phyloP scores from a whole-genome alignment of 73 alveolate species.

The Paramecium pentaurelia region DNA sequence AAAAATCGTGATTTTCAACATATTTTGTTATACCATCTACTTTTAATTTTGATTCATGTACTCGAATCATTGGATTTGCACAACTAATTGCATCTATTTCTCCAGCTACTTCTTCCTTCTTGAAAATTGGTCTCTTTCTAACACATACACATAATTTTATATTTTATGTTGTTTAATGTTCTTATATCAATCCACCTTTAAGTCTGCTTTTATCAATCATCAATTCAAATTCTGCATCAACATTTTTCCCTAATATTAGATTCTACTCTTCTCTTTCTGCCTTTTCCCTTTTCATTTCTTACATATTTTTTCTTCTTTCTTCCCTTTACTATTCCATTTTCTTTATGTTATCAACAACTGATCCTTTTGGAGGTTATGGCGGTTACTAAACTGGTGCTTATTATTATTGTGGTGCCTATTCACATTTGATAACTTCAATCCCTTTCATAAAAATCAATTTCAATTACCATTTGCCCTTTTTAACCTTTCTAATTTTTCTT shows the following conservation, averaged over 20 bases:
- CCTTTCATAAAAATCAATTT: not conserved
- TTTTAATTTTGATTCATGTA: conserved; percentile 90
- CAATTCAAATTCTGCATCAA: conserved; percentile 84
- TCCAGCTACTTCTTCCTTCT: conserved; percentile 85
- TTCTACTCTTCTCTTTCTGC: conserved; percentile 77
- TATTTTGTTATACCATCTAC: conserved; percentile 99
- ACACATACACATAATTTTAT: conserved; percentile 93
- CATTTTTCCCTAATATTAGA: conserved; percentile 73
- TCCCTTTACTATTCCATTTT: conserved; percentile 77
- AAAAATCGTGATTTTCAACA: conserved; percentile 91
- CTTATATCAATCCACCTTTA: conserved; percentile 57
- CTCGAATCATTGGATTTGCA: conserved; percentile 90
- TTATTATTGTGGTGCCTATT: conserved; percentile 5
- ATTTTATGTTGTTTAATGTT: conserved; percentile 67
- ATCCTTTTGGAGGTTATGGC: conserved; percentile 55
- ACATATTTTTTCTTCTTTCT: conserved; percentile 83
- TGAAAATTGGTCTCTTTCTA: conserved; percentile 94
- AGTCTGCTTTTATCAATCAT: conserved; percentile 75
- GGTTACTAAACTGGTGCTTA: not conserved
- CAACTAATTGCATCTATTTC: conserved; percentile 95
- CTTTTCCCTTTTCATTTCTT: conserved; percentile 71
- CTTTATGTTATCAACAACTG: conserved; percentile 81
- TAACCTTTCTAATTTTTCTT: conserved; percentile 81
- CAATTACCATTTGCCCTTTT: conserved; percentile 74
- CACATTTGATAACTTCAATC: not conserved